These are phyloP conservation scores for Pythium sukuiense DNA, from an alignment of 352 stramenopile genomes.

Conservation along the genomic window DNA sequence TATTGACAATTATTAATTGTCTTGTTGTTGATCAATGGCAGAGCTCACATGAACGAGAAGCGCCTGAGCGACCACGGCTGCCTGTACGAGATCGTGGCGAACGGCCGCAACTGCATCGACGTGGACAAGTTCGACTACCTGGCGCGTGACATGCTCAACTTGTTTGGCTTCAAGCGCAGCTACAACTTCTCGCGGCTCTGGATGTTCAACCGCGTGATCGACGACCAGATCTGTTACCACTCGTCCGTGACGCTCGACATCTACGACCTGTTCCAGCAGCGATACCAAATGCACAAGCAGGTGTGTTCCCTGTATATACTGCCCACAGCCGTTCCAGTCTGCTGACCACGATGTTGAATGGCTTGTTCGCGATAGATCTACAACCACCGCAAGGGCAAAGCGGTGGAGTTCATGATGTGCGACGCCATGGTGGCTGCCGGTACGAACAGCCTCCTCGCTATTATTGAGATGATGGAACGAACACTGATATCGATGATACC, in stretches of 20 bases:
- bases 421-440: conserved; percentile 78
- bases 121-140: conserved; percentile 94
- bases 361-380: conserved; percentile 73
- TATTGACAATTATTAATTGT: background rate
- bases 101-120: conserved; percentile 90
- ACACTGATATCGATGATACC: background rate
- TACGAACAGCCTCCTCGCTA: conserved; percentile 22
- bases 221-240: conserved; percentile 89
- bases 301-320: conserved; percentile 12
- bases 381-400: conserved; percentile 87
- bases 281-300: conserved; percentile 87
- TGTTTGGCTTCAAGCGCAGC: conserved; percentile 76
- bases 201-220: conserved; percentile 86
- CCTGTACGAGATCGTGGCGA: conserved; percentile 91
- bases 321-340: too few species aligned
- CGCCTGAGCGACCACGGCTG: conserved; percentile 65
- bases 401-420: conserved; percentile 90
- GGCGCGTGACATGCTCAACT: conserved; percentile 82
- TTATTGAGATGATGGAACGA: background rate
- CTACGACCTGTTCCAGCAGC: conserved; percentile 89
- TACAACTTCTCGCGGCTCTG: conserved; percentile 80
- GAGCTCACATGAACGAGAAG: conserved; percentile 41
- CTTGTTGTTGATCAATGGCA: conserved; percentile 16
- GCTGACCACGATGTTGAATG: too few species aligned
- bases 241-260: conserved; percentile 86